Percentiles rank a stretch among this genome's conserved stretches.
Evolutionary conservation across 345 rosid genomes (phyloP).

Genomic region (Sapria himalayana): DNA sequence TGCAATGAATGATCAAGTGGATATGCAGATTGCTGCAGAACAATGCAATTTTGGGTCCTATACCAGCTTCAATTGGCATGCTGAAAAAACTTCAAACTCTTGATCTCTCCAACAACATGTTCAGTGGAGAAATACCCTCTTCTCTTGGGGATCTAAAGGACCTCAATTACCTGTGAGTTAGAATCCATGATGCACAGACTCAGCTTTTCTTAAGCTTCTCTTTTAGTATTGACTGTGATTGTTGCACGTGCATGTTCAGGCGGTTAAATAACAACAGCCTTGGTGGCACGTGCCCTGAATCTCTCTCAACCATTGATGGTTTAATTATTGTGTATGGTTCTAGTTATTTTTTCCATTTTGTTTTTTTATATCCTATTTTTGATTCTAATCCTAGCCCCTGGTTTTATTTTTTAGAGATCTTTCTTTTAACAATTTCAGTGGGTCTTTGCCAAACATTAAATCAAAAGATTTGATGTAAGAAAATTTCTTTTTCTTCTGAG

Average conservation of each 20-base stretch:
- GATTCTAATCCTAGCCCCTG: neutral
- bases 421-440: conserved; percentile 84
- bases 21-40: conserved; percentile 78
- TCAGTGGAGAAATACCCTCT: conserved; percentile 51
- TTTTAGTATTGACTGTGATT: neutral
- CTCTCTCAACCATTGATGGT: conserved; percentile 66
- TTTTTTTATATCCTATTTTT: conserved; percentile 1
- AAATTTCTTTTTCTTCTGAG: conserved; percentile 5
- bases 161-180: conserved; percentile 70
- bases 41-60: conserved; percentile 66
- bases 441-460: conserved; percentile 72
- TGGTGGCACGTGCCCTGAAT: conserved; percentile 47
- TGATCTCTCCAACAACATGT: conserved; percentile 78
- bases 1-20: neutral
- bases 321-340: conserved; percentile 69
- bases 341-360: neutral
- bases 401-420: conserved; percentile 71
- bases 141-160: conserved; percentile 59
- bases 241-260: conserved; percentile 19
- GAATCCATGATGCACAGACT: neutral
- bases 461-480: conserved; percentile 91
- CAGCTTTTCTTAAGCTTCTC: neutral
- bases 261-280: conserved; percentile 96
- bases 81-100: conserved; percentile 73
- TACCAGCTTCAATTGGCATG: conserved; percentile 67